Evolutionary conservation across 2,329 filamentous ascomycete species (phyloP), one percentile per base, ranked within the genome.

Genomic region (Colletotrichum filicis): DNA sequence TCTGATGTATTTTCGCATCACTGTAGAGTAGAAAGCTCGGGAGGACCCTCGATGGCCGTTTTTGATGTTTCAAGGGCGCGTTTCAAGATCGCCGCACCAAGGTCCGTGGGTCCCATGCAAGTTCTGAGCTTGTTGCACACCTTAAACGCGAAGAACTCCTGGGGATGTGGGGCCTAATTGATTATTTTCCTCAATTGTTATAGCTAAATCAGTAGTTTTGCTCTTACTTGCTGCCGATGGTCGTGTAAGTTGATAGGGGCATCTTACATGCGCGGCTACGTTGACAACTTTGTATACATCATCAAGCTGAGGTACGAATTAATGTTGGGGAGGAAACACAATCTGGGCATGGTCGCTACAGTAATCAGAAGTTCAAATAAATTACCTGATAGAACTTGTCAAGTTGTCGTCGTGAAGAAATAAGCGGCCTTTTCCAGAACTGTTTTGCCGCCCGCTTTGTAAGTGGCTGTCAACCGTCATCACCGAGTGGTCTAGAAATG

Each of bases 31-130:
- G 19, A 56, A 30, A 35, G 22, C 24, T 59, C 35, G 19, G 12
- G 35, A 56, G 28, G 49, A 9, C 35, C 24, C 56, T 35, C n/a
- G 59, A 32, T 46, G 60, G n/a, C 28, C 4, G 6, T 16, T 37
- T 19, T 55, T 35, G 49, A 61, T 73, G 71, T 73, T 73, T 73
- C 71, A 73, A 73, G 71, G 55, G 19, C 53, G 35, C n/a, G 71
- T 73, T 73, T 73, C 71, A 71, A 56, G 66, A 66, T 66, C 71
- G 58, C 66, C 60, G 67, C 56, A 57, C 16, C 42, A 19, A 67
- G 60, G 71, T 57, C 60, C 56, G 66, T 66, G 66, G 12, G 60
- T 26, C 12, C 35, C 14, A n/a, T 55, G 24, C n/a, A 37, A 30
- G n/a, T 46, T 16, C 12, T 57, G 16, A 71, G 68, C 68, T 71